Base-by-base conservation (phyloP, 129 eudicot species). In the Helichrysum umbraculigerum region DNA sequence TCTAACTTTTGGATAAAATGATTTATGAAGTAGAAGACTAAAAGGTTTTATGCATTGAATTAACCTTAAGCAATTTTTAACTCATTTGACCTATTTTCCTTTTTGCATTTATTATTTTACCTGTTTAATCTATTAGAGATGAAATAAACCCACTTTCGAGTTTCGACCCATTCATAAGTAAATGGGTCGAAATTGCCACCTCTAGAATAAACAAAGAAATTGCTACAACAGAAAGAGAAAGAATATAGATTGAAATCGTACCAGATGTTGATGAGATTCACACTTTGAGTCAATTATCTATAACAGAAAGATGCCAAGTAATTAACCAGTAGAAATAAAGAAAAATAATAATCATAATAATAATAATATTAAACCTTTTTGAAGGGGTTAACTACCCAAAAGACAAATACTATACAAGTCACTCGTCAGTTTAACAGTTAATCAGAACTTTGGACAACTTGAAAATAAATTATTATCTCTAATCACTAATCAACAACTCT, bases 231-330 rank as follows among this genome's bases (percentile, higher is more conserved):
- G 56, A 5, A 60, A 60, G 29, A 44, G 7, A 14, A 60, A 41
- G 22, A 47, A 51, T 28, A 34, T 61, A 60, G 47, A 30, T 41
- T 44, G 22, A 47, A 12, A 59, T 28, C 61, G 5, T 88, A 93
- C 98, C 98, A 68, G 82, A 83, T 80, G 67, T 66, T 54, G 77
- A 29, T 83, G 86, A 73, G 79, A 79, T 67, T 81, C 88, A 78
- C 81, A 82, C 69, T 68, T 90, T 8, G 87, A 86, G 76, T 88
- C 91, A 39, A 93, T 90, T 80, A 93, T 88, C 98, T 93, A 80
- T 76, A 61, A 76, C 80, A 72, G 52, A 72, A 79, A 65, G 56
- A 79, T 73, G 51, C 77, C 58, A 47, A 50, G 58, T 51, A 47
- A 71, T 33, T 47, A 71, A 62, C 37, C 30, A 22, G 51, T 52